These are phyloP conservation scores for Phyllostachys edulis DNA, from an alignment of 176 grass and related monocot species.

Conservation along the genomic window DNA sequence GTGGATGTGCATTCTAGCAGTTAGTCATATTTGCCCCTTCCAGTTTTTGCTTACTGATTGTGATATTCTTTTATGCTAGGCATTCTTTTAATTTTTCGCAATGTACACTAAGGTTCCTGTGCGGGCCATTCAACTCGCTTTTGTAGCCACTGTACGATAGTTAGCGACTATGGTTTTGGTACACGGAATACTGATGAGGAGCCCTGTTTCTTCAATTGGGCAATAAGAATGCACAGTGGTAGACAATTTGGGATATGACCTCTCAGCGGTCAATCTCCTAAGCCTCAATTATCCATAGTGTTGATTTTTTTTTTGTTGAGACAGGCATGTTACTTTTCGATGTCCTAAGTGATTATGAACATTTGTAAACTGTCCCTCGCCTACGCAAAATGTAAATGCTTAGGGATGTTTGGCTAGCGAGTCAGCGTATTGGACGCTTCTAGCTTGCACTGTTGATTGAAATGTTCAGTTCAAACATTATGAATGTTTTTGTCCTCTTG, in stretches of 20 bases:
- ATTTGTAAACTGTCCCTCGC: not conserved
- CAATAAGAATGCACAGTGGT: constrained; percentile 36
- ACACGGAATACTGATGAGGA: constrained; percentile 6
- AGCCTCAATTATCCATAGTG: not conserved
- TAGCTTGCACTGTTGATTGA: not conserved
- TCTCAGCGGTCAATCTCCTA: not conserved
- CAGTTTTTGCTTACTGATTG: constrained; percentile 43
- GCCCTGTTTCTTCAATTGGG: constrained; percentile 31
- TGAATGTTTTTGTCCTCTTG: too few relatives aligned
- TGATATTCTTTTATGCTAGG: constrained; percentile 44
- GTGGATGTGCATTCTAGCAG: constrained; percentile 82
- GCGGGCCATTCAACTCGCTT: constrained; percentile 23
- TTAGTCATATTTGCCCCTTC: constrained; percentile 29
- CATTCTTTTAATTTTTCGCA: constrained; percentile 34
- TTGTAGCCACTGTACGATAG: constrained; percentile 43
- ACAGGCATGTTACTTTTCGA: not conserved
- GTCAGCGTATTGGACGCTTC: not conserved
- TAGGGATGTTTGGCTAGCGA: not conserved
- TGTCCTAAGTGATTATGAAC: not conserved
- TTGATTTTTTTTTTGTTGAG: constrained; percentile 20
- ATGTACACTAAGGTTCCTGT: constrained; percentile 38
- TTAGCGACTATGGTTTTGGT: constrained; percentile 28
- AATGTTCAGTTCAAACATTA: not conserved
- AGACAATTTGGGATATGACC: constrained; percentile 24
- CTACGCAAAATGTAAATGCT: not conserved